phyloP scores from a whole-genome alignment of 2,329 filamentous ascomycete genomes.

The Zelopaecilomyces penicillatus region DNA sequence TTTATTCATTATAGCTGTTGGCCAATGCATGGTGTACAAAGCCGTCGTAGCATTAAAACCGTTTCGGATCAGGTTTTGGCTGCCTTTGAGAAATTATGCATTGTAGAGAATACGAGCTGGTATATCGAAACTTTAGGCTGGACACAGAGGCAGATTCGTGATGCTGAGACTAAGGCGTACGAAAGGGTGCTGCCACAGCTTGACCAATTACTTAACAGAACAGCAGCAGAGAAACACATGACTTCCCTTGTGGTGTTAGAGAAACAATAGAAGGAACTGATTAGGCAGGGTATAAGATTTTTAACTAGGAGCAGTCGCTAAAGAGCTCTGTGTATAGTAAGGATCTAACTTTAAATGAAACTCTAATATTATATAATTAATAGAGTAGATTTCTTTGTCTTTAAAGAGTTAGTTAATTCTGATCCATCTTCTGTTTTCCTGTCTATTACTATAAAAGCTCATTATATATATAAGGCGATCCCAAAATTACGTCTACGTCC shows the following conservation, averaged over 20 bases:
- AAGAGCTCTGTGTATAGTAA: too few species aligned
- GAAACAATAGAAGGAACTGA: too few species aligned
- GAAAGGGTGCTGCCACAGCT: not conserved
- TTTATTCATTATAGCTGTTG: slow-evolving; percentile 16
- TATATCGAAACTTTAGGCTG: slow-evolving; percentile 6
- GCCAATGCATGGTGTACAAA: slow-evolving; percentile 22
- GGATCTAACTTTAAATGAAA: too few species aligned
- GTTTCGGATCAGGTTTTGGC: slow-evolving; percentile 5
- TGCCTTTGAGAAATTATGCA: slow-evolving; percentile 9
- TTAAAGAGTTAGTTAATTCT: too few species aligned
- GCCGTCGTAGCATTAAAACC: slow-evolving; percentile 8
- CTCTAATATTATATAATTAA: too few species aligned
- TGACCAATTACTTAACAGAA: slow-evolving; percentile 1
- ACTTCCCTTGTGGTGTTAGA: not conserved
- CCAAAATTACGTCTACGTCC: too few species aligned
- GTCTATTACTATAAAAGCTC: too few species aligned
- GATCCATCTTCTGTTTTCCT: too few species aligned
- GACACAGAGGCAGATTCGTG: not conserved
- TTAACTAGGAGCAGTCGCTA: too few species aligned
- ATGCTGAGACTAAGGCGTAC: not conserved
- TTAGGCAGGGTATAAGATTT: too few species aligned
- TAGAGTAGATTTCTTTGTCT: too few species aligned
- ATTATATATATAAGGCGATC: too few species aligned
- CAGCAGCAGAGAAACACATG: not conserved
- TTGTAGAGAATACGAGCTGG: slow-evolving; percentile 10